Evolutionary conservation across 805 yeast species (phyloP), one percentile per base, ranked within the genome.

Genomic region (Candida boidinii): DNA sequence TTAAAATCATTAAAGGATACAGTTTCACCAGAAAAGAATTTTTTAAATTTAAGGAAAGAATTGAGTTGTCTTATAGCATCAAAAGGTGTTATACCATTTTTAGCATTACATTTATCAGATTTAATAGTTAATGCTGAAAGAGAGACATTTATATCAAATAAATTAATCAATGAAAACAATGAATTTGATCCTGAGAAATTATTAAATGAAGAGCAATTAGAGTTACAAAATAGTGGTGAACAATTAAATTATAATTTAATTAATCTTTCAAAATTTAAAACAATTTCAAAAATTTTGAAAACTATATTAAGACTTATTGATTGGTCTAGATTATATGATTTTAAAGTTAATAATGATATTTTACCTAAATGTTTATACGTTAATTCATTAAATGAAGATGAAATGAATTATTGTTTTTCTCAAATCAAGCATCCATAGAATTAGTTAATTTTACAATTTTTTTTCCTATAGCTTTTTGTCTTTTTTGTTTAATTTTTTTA

Each of bases 81-180:
- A 5, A 64, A 63, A 37, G 97, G 97, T 3, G 78, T 94, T 44
- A 76, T 90, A 32, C 97, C 98, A 16, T 90, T 88, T 53, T 73
- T 88, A 33, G 96, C 94, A 1, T 64, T 90, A 20, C 87, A 85
- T 46, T 54, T 90, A 29, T 78, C 88, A 4, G 97, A 90, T 52
- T 64, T 90, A 45, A 74, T 84, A 1, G 73, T 80, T 48, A 86
- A 85, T 52, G 70, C 79, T 3, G 81, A 77, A 42, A 56, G 78
- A 38, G 74, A 80, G 0, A 66, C 73, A 9, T 29, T 22, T 12
- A 21, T 21, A 16, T 24, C 23, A 5, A 20, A 28, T 4, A 16
- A 16, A 11, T 9, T 36, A 14, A 26, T 30, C 6, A 16, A 27
- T 11, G 26, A 30, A 21, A 28, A 24, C 26, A 30, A 34, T 21